These are phyloP conservation scores for Ustilago cynodontis DNA, from an alignment of 1,284 basidiomycete species.

Conservation along the genomic window DNA sequence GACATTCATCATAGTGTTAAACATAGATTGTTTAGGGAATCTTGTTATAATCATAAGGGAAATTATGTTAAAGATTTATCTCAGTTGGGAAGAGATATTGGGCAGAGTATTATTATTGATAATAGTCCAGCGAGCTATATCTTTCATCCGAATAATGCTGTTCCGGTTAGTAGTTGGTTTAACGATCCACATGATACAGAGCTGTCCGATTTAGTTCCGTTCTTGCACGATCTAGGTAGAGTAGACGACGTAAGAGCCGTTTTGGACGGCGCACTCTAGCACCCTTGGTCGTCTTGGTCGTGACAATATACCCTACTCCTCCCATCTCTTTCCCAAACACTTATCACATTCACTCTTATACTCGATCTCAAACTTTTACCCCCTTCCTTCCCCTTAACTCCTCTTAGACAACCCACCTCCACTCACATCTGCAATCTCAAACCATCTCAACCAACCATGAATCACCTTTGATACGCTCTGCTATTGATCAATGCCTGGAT, in stretches of 20 bases:
- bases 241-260: slow-evolving; percentile 94
- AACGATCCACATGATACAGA: slow-evolving; percentile 86
- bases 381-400: neutral
- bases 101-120: slow-evolving; percentile 96
- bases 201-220: slow-evolving; percentile 91
- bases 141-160: slow-evolving; percentile 99
- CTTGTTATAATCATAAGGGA: slow-evolving; percentile 98
- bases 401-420: too few relatives aligned
- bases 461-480: too few relatives aligned
- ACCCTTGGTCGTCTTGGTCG: neutral
- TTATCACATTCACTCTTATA: too few relatives aligned
- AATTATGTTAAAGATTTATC: slow-evolving; percentile 99
- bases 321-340: too few relatives aligned
- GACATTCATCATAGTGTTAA: slow-evolving; percentile 91
- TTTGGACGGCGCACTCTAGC: slow-evolving; percentile 74
- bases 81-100: slow-evolving; percentile 91
- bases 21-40: slow-evolving; percentile 97
- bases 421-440: too few relatives aligned
- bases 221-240: slow-evolving; percentile 85
- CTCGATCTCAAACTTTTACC: neutral
- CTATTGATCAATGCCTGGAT: too few relatives aligned
- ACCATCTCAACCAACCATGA: too few relatives aligned
- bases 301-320: neutral
- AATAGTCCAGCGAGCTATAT: slow-evolving; percentile 99
- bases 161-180: slow-evolving; percentile 99